Percentiles rank a stretch among this genome's conserved stretches.
phyloP scores from a whole-genome alignment of 176 grass and related monocot genomes.

The Zizania latifolia region DNA sequence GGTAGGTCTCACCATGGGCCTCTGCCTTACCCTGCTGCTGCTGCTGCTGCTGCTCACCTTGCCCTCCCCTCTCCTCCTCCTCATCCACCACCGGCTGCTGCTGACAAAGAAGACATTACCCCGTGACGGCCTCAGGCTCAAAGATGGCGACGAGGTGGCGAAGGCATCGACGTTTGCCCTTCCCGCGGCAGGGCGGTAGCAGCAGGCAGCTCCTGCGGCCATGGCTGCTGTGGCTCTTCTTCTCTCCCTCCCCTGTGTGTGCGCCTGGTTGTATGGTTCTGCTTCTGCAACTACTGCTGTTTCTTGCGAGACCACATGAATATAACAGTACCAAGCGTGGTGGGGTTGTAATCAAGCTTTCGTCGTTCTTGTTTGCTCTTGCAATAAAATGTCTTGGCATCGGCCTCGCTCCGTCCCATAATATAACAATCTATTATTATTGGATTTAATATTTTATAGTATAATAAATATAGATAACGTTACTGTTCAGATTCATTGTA shows the following conservation, averaged over 20 bases:
- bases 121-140: conserved; percentile 18
- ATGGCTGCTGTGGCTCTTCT: conserved; percentile 10
- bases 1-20: conserved; percentile 1
- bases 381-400: too few relatives aligned
- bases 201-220: conserved; percentile 33
- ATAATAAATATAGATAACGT: too few relatives aligned
- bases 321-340: background rate
- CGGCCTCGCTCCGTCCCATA: too few relatives aligned
- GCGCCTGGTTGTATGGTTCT: conserved; percentile 3
- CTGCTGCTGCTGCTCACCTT: background rate
- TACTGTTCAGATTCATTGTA: too few relatives aligned
- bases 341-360: too few relatives aligned
- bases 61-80: conserved; percentile 31
- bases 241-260: background rate
- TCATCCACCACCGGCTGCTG: conserved; percentile 40
- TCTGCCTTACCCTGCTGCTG: background rate
- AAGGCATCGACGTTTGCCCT: background rate
- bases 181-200: conserved; percentile 16
- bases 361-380: too few relatives aligned
- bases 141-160: background rate
- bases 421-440: too few relatives aligned
- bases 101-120: conserved; percentile 16
- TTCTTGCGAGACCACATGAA: conserved; percentile 28
- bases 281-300: background rate
- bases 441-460: too few relatives aligned